A percentile compares a stretch with the other conserved stretches of the same genome.
phyloP scores from a whole-genome alignment of 495 filamentous ascomycete species.

The Annulohypoxylon stygium region DNA sequence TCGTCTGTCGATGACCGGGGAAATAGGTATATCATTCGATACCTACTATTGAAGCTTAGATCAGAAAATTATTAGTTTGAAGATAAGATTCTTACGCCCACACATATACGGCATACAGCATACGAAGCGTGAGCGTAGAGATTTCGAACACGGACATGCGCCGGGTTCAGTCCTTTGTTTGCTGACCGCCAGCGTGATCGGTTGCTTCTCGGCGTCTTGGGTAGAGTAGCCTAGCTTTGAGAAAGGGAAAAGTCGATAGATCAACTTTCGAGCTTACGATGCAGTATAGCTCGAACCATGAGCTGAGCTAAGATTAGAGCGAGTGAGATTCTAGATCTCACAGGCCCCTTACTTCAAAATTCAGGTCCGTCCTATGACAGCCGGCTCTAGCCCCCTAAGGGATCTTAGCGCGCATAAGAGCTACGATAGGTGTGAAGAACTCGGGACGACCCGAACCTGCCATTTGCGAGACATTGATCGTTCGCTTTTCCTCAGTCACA shows the following conservation, averaged over 20 bases:
- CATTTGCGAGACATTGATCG: not conserved
- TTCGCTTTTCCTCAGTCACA: not conserved
- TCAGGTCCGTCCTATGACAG: conserved; percentile 20
- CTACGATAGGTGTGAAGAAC: not conserved
- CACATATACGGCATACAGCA: too few species aligned
- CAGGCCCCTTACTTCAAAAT: not conserved
- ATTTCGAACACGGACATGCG: not conserved
- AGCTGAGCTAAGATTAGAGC: conserved; percentile 17
- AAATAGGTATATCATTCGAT: not conserved
- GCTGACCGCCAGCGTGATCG: not conserved
- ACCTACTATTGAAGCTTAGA: not conserved
- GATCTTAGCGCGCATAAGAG: conserved; percentile 2
- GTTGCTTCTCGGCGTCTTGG: not conserved
- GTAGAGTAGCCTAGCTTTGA: not conserved
- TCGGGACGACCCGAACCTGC: conserved; percentile 31
- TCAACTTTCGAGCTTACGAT: conserved; percentile 6
- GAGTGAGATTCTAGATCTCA: conserved; percentile 26
- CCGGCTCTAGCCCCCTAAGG: not conserved
- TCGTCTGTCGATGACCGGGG: not conserved
- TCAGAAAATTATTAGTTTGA: not conserved
- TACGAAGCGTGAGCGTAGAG: not conserved
- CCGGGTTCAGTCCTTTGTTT: not conserved
- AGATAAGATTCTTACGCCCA: not conserved
- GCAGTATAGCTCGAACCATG: not conserved
- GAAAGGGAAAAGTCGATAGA: not conserved